phyloP scores from a whole-genome alignment of 176 grass and related monocot genomes.

The Cymbopogon citratus region DNA sequence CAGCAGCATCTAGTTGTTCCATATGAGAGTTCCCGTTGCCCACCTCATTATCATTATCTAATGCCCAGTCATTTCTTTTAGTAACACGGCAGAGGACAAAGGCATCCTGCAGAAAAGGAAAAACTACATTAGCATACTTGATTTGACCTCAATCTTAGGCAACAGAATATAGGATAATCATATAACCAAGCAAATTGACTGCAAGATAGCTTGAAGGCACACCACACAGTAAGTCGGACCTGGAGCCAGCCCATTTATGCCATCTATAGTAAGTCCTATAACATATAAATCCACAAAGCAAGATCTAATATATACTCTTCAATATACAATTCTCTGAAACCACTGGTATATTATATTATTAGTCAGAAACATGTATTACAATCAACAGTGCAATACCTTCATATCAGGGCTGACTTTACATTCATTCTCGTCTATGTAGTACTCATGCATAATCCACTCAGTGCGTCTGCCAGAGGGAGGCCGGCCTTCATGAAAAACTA shows the following conservation, averaged over 20 bases:
- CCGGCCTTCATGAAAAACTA: constrained; percentile 93
- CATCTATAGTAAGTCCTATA: background rate
- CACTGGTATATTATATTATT: background rate
- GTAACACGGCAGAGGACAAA: constrained; percentile 96
- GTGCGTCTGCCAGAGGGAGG: constrained; percentile 69
- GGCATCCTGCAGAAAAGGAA: constrained; percentile 50
- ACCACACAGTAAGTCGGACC: background rate
- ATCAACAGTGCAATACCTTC: constrained; percentile 48
- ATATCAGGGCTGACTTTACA: constrained; percentile 50
- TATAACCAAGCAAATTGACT: background rate
- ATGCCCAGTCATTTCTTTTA: constrained; percentile 51
- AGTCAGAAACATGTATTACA: background rate
- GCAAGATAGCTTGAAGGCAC: background rate
- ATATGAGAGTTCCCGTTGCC: constrained; percentile 21
- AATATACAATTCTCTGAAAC: background rate
- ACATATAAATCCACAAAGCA: background rate
- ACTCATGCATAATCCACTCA: constrained; percentile 99
- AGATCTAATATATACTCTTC: background rate
- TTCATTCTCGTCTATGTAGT: constrained; percentile 65
- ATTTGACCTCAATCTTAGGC: background rate
- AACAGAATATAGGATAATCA: background rate
- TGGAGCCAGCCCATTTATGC: background rate
- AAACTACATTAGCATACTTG: constrained; percentile 18
- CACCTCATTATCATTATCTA: constrained; percentile 32
- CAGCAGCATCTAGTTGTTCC: constrained; percentile 28